Evolutionary conservation across 179 eudicot genomes (phyloP).

Genomic region (Dionaea muscipula): DNA sequence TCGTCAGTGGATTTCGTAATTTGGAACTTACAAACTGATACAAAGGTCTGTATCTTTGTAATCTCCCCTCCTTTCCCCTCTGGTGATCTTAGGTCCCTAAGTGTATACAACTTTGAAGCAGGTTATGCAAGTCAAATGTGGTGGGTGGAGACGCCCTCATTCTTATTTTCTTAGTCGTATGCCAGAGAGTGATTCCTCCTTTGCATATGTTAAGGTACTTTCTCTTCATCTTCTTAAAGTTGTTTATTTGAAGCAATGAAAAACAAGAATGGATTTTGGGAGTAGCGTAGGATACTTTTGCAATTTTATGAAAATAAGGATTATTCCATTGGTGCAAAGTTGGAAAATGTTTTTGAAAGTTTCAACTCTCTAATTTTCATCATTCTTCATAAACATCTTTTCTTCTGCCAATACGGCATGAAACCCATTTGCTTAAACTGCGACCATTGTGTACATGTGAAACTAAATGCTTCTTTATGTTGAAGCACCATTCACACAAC

Average conservation of each 20-base stretch:
- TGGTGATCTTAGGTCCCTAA: neutral
- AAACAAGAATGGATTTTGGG: too few species aligned
- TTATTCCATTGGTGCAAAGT: too few species aligned
- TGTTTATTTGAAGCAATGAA: neutral
- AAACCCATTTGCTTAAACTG: too few species aligned
- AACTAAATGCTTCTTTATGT: too few species aligned
- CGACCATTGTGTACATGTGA: too few species aligned
- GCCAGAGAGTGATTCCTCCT: slow-evolving; percentile 65
- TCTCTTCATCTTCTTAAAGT: neutral
- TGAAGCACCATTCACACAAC: too few species aligned
- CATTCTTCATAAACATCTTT: too few species aligned
- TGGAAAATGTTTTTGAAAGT: too few species aligned
- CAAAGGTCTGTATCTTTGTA: slow-evolving; percentile 42
- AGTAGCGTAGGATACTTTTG: too few species aligned
- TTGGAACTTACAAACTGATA: slow-evolving; percentile 69
- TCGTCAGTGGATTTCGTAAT: slow-evolving; percentile 74
- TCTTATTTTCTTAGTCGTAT: slow-evolving; percentile 64
- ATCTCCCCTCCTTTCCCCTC: slow-evolving; percentile 7
- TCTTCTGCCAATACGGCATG: too few species aligned
- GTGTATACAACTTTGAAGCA: slow-evolving; percentile 18
- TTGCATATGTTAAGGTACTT: slow-evolving; percentile 81
- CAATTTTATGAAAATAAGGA: too few species aligned
- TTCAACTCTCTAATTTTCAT: too few species aligned
- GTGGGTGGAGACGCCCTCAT: slow-evolving; percentile 99
- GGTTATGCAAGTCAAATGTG: slow-evolving; percentile 80